A percentile compares a stretch with the other conserved stretches of the same genome.
Evolutionary conservation across 129 eudicot species (phyloP).

Genomic region (Centaurea solstitialis): DNA sequence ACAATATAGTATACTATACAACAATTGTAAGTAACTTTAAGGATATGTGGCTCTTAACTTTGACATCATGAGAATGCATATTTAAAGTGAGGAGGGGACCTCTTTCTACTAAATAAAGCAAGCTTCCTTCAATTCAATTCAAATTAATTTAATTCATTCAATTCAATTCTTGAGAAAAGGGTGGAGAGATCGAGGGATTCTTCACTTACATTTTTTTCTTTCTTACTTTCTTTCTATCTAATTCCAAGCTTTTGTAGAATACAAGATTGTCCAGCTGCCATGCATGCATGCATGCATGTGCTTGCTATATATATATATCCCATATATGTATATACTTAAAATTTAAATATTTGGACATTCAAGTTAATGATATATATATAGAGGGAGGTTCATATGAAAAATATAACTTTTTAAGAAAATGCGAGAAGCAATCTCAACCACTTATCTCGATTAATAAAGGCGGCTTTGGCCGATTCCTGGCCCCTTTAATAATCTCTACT

Average conservation of each 20-base stretch:
- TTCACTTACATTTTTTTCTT: not conserved
- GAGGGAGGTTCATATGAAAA: too few relatives aligned
- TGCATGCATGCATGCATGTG: slow-evolving; percentile 35
- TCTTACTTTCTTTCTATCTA: slow-evolving; percentile 23
- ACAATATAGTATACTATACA: slow-evolving; percentile 26
- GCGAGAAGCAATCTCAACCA: too few relatives aligned
- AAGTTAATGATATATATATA: too few relatives aligned
- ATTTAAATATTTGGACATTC: too few relatives aligned
- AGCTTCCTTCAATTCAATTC: slow-evolving; percentile 12
- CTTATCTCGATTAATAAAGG: too few relatives aligned
- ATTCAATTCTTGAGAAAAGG: not conserved
- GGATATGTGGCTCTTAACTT: slow-evolving; percentile 30
- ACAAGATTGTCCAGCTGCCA: slow-evolving; percentile 72
- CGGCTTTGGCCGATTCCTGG: too few relatives aligned
- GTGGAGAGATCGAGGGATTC: slow-evolving; percentile 38
- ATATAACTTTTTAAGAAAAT: too few relatives aligned
- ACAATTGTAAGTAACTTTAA: slow-evolving; percentile 31
- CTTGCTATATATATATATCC: not conserved
- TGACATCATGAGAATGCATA: slow-evolving; percentile 37
- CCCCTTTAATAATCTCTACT: too few relatives aligned
- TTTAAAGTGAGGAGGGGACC: slow-evolving; percentile 45
- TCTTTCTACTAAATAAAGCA: slow-evolving; percentile 17
- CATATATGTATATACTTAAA: too few relatives aligned
- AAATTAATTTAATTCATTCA: not conserved
- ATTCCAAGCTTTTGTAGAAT: slow-evolving; percentile 73